Evolutionary conservation across 805 yeast species (phyloP).

Genomic region (Suhomyces vadensis): DNA sequence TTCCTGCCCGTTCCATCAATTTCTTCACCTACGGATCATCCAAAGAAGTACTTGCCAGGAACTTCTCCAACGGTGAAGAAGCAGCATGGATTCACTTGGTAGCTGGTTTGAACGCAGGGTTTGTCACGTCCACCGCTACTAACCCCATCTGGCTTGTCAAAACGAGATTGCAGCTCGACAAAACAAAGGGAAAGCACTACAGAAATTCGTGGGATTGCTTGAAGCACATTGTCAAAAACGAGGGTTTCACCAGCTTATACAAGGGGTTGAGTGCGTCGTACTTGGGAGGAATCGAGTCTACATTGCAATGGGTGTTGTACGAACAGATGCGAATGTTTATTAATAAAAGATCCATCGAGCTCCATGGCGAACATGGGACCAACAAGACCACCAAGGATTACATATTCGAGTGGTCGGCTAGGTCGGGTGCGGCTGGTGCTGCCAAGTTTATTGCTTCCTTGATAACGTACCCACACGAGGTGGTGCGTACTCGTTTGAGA

Average conservation of each 20-base stretch:
- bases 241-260: slow-evolving; percentile 80
- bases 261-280: slow-evolving; percentile 94
- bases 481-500: slow-evolving; percentile 90
- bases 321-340: slow-evolving; percentile 88
- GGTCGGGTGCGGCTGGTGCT: slow-evolving; percentile 96
- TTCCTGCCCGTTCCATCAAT: slow-evolving; percentile 96
- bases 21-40: slow-evolving; percentile 96
- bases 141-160: slow-evolving; percentile 98
- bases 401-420: slow-evolving; percentile 86
- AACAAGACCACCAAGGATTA: slow-evolving; percentile 54
- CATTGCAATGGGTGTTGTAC: slow-evolving; percentile 94
- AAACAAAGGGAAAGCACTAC: slow-evolving; percentile 64
- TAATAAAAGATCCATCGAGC: slow-evolving; percentile 45
- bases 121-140: slow-evolving; percentile 92
- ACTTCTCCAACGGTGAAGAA: slow-evolving; percentile 73
- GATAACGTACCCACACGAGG: slow-evolving; percentile 96
- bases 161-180: slow-evolving; percentile 91
- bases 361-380: slow-evolving; percentile 30
- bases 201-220: slow-evolving; percentile 86
- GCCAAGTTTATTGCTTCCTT: slow-evolving; percentile 93
- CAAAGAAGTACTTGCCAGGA: slow-evolving; percentile 67
- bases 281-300: slow-evolving; percentile 88
- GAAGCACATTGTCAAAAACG: slow-evolving; percentile 63
- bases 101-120: slow-evolving; percentile 89
- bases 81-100: slow-evolving; percentile 81